Conservation (phyloP, 75 land plant species). For the Adiantum capillusveneris region DNA sequence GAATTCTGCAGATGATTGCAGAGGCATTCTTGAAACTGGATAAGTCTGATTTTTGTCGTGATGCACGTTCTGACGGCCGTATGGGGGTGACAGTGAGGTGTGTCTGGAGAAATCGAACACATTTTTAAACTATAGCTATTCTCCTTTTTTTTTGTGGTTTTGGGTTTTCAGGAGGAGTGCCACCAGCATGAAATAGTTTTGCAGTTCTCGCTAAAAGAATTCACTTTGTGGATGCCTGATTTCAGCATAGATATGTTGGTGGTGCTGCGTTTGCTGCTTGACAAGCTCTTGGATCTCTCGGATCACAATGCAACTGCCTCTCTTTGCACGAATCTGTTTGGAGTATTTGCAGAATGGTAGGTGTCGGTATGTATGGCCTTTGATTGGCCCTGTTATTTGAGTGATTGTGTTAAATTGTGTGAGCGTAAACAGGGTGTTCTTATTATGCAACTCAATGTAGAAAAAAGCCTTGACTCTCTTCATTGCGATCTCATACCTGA, state of each 20-base stretch:
- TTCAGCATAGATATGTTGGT: constrained; percentile 20
- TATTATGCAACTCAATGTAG: too few relatives aligned
- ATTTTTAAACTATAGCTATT: too few relatives aligned
- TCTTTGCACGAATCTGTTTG: constrained; percentile 16
- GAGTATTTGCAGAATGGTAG: constrained; percentile 19
- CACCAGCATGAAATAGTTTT: too few relatives aligned
- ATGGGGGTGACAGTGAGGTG: constrained; percentile 18
- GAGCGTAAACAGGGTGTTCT: too few relatives aligned
- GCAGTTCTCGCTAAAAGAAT: too few relatives aligned
- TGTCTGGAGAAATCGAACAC: too few relatives aligned
- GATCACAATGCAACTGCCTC: constrained; percentile 16
- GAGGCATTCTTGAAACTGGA: constrained; percentile 18
- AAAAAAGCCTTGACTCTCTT: too few relatives aligned
- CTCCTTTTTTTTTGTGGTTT: not conserved
- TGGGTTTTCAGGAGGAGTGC: too few relatives aligned
- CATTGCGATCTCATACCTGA: too few relatives aligned
- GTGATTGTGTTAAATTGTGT: too few relatives aligned
- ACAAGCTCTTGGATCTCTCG: constrained; percentile 14
- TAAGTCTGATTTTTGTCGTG: constrained; percentile 10
- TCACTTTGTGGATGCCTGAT: not conserved
- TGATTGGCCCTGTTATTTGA: too few relatives aligned
- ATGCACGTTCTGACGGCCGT: constrained; percentile 24
- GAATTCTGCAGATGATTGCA: constrained; percentile 18
- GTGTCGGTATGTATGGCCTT: too few relatives aligned
- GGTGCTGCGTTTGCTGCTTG: constrained; percentile 15